Percentiles rank a stretch among this genome's conserved stretches.
phyloP scores from a whole-genome alignment of 805 yeast species.

The Metschnikowia continentalis region DNA sequence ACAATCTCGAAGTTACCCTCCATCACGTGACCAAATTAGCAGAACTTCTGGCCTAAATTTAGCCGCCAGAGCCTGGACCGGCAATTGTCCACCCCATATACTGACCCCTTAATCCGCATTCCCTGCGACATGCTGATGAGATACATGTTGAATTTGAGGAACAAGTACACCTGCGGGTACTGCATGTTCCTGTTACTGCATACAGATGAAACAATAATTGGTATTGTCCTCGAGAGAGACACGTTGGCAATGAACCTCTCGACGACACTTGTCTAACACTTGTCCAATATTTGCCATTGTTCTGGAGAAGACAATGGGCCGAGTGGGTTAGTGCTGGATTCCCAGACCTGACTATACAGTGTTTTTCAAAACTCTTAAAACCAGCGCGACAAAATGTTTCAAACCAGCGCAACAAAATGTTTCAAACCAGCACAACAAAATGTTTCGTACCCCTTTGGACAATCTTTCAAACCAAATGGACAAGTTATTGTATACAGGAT shows the following conservation, averaged over 20 bases:
- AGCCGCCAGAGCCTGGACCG: conserved; percentile 69
- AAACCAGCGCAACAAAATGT: fast-evolving
- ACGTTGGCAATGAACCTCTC: too few species aligned
- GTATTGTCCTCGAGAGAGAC: too few species aligned
- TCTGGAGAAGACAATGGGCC: too few species aligned
- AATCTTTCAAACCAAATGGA: fast-evolving
- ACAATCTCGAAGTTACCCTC: conserved; percentile 75
- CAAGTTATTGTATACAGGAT: too few species aligned
- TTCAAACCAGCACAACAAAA: too few species aligned
- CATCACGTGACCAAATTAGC: conserved; percentile 87
- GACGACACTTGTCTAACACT: too few species aligned
- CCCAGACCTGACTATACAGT: too few species aligned
- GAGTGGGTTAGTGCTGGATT: too few species aligned
- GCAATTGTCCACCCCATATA: conserved; percentile 91
- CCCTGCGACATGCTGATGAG: conserved; percentile 13
- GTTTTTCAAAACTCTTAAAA: too few species aligned
- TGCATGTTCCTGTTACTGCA: fast-evolving
- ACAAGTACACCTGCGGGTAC: fast-evolving
- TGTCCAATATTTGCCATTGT: too few species aligned
- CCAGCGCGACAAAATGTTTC: too few species aligned
- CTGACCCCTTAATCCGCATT: conserved; percentile 63
- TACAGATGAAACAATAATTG: fast-evolving
- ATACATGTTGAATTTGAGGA: neutral
- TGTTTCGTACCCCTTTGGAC: too few species aligned
- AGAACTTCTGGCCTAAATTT: conserved; percentile 73